phyloP scores from a whole-genome alignment of 495 filamentous ascomycete genomes.

The Aspergillus incahuasiensis region DNA sequence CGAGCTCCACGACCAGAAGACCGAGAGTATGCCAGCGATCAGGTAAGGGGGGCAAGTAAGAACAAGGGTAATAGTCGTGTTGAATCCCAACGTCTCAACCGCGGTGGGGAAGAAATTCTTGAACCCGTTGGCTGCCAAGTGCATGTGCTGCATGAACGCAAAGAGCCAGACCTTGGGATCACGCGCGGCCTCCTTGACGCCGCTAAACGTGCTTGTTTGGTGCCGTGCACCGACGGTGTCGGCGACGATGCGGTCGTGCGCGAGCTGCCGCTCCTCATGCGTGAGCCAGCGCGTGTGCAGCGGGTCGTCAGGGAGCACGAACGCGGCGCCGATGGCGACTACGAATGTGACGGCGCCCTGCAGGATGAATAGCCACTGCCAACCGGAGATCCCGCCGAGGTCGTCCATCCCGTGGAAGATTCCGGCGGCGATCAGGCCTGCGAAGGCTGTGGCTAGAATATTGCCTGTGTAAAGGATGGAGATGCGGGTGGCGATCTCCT shows the following conservation, averaged over 20 bases:
- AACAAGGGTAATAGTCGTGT: slow-evolving; percentile 47
- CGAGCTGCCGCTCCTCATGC: slow-evolving; percentile 13
- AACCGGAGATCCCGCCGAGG: slow-evolving; percentile 56
- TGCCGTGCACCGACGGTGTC: slow-evolving; percentile 31
- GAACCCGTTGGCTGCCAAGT: slow-evolving; percentile 32
- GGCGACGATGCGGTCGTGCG: slow-evolving; percentile 14
- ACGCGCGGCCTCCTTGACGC: slow-evolving; percentile 17
- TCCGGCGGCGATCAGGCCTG: slow-evolving; percentile 44
- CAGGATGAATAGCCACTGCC: slow-evolving; percentile 66
- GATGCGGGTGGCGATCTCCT: slow-evolving; percentile 41
- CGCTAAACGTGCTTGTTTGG: slow-evolving; percentile 14
- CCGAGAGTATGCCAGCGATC: slow-evolving; percentile 39
- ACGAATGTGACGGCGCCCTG: slow-evolving; percentile 66
- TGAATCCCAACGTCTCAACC: slow-evolving; percentile 48
- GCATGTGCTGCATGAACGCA: slow-evolving; percentile 24
- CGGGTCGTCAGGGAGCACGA: slow-evolving; percentile 66
- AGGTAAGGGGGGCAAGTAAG: slow-evolving; percentile 51
- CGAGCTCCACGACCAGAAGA: slow-evolving; percentile 40
- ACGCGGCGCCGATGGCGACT: slow-evolving; percentile 62
- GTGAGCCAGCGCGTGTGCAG: slow-evolving; percentile 15
- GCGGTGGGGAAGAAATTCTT: slow-evolving; percentile 55
- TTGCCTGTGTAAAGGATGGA: slow-evolving; percentile 41
- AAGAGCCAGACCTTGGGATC: slow-evolving; percentile 39
- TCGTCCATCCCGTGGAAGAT: slow-evolving; percentile 22
- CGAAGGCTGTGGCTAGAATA: slow-evolving; percentile 41